phyloP scores from a whole-genome alignment of 805 yeast species.

The Starmerella asiatica region DNA sequence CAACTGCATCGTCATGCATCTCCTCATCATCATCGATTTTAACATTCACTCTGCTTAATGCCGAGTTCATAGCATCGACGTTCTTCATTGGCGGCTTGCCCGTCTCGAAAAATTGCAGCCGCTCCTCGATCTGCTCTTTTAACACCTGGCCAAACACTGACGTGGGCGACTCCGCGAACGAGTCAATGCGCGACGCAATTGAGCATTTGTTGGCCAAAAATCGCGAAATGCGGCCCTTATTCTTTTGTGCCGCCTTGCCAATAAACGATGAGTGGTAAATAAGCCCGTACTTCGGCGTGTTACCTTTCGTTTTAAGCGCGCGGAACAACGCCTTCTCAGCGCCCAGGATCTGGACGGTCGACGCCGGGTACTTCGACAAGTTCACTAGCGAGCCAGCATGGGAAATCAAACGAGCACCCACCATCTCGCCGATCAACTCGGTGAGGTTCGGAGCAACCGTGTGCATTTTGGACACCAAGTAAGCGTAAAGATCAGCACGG shows the following conservation, averaged over 20 bases:
- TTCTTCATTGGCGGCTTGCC: conserved; percentile 96
- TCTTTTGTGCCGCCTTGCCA: conserved; percentile 87
- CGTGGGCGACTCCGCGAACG: conserved; percentile 88
- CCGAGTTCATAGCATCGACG: conserved; percentile 84
- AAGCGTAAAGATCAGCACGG: conserved; percentile 69
- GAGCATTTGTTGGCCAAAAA: conserved; percentile 98
- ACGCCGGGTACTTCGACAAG: conserved; percentile 95
- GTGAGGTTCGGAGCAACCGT: conserved; percentile 95
- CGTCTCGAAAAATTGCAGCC: conserved; percentile 88
- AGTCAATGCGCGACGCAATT: conserved; percentile 96
- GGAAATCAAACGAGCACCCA: conserved; percentile 95
- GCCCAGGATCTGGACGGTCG: conserved; percentile 95
- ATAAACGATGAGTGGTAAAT: conserved; percentile 90
- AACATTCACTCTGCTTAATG: conserved; percentile 51
- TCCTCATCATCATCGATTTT: conserved; percentile 32
- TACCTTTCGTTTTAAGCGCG: conserved; percentile 91
- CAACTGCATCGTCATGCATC: conserved; percentile 26
- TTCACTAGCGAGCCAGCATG: conserved; percentile 97
- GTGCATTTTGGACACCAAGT: conserved; percentile 91
- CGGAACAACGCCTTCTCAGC: conserved; percentile 95
- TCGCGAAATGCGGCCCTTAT: conserved; percentile 98
- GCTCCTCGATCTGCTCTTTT: conserved; percentile 95
- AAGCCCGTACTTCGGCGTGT: conserved; percentile 92
- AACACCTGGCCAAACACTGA: conserved; percentile 79
- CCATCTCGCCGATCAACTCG: conserved; percentile 95